phyloP scores from a whole-genome alignment of 805 yeast species.

The Wickerhamiella sorbophila region DNA sequence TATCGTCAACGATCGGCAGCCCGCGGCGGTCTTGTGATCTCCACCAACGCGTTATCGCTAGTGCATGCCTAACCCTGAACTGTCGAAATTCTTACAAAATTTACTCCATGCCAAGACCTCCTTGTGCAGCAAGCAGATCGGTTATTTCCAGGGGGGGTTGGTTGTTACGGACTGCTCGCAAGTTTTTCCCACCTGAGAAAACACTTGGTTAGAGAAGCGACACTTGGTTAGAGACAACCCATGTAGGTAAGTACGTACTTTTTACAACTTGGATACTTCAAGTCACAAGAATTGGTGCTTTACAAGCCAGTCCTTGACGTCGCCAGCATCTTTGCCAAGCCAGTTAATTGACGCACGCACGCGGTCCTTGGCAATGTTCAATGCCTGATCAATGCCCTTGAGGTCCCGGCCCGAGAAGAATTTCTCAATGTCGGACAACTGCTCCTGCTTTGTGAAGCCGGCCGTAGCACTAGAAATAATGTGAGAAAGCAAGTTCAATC shows the following conservation, averaged over 20 bases:
- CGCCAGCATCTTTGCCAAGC: slow-evolving; percentile 26
- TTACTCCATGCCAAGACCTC: no score
- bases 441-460: slow-evolving; percentile 44
- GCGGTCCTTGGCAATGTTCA: slow-evolving; percentile 42
- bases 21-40: no score
- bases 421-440: slow-evolving; percentile 36
- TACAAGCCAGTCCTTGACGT: slow-evolving; percentile 20
- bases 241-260: not conserved
- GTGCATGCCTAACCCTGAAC: no score
- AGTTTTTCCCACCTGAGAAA: no score
- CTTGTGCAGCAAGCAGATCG: no score
- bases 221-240: no score
- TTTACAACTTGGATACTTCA: not conserved
- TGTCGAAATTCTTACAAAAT: no score
- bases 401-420: slow-evolving; percentile 36
- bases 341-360: slow-evolving; percentile 38
- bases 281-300: slow-evolving; percentile 10
- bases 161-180: no score
- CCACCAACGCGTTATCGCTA: no score
- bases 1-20: no score
- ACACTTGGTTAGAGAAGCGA: no score
- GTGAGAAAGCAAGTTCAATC: slow-evolving; percentile 62
- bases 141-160: no score
- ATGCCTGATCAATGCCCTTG: slow-evolving; percentile 44
- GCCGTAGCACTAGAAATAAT: slow-evolving; percentile 51